Conservation (phyloP, 148 eudicot species). For the Mesembryanthemum crystallinum region DNA sequence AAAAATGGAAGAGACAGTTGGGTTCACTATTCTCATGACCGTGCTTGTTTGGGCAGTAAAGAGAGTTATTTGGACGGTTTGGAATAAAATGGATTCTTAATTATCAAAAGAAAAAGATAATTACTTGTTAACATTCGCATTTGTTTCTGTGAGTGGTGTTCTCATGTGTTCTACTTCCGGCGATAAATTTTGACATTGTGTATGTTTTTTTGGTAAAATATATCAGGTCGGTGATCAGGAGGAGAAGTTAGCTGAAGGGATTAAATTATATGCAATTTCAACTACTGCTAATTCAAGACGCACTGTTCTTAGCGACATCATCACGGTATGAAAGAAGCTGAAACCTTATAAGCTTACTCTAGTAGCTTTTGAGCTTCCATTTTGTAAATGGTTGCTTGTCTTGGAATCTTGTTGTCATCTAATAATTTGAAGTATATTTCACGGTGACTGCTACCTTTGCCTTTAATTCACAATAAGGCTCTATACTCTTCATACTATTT, state of each 20-base stretch:
- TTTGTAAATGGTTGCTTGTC: not conserved
- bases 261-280: slow-evolving; percentile 75
- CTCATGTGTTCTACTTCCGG: not conserved
- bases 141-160: not conserved
- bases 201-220: not conserved
- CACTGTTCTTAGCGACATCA: slow-evolving; percentile 75
- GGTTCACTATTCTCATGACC: not conserved
- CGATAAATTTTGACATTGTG: not conserved
- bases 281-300: slow-evolving; percentile 72
- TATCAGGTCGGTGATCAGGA: slow-evolving; percentile 88
- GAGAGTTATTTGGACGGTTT: no score
- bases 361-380: slow-evolving; percentile 2
- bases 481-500: no score
- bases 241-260: slow-evolving; percentile 93
- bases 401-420: not conserved
- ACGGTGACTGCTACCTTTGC: not conserved
- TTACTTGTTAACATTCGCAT: not conserved
- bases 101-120: not conserved
- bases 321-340: slow-evolving; percentile 53
- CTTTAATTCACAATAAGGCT: no score
- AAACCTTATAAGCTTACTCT: not conserved
- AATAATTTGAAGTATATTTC: not conserved
- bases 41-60: not conserved
- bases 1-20: not conserved
- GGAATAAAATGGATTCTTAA: no score